Conservation (phyloP, 441 rosid species). For the Lepidium campestre region DNA sequence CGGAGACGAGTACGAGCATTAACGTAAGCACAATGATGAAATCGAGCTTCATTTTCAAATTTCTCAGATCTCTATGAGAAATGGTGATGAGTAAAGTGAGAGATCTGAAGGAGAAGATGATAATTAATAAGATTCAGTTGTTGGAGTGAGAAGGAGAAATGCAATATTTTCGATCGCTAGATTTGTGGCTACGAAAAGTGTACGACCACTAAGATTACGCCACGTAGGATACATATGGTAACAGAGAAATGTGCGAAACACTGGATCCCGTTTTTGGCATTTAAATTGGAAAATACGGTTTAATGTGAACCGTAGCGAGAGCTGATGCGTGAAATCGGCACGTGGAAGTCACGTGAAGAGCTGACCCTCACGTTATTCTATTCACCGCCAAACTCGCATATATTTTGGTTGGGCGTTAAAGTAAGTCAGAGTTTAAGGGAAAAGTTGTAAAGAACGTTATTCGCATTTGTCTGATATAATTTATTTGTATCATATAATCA, state of each 20-base stretch:
- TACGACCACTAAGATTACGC: not conserved
- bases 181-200: conserved; percentile 30
- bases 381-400: not conserved
- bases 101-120: conserved; percentile 19
- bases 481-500: too few relatives aligned
- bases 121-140: not conserved
- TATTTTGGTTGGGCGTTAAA: not conserved
- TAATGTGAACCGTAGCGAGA: conserved; percentile 12
- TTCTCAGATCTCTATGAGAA: conserved; percentile 3
- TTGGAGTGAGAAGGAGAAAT: not conserved
- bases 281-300: not conserved
- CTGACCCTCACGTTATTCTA: conserved; percentile 9
- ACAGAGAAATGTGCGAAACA: not conserved
- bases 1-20: conserved; percentile 13
- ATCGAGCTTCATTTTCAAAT: conserved; percentile 19
- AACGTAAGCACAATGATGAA: not conserved
- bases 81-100: not conserved
- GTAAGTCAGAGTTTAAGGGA: not conserved
- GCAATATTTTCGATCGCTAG: not conserved
- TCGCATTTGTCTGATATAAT: not conserved
- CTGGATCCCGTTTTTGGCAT: not conserved
- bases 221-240: conserved; percentile 12
- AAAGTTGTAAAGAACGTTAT: not conserved
- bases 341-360: conserved; percentile 21
- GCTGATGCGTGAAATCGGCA: conserved; percentile 17